Evolutionary conservation across 2,329 filamentous ascomycete genomes (phyloP), one percentile per base, ranked within the genome.

Genomic region (Fusarium sp.): DNA sequence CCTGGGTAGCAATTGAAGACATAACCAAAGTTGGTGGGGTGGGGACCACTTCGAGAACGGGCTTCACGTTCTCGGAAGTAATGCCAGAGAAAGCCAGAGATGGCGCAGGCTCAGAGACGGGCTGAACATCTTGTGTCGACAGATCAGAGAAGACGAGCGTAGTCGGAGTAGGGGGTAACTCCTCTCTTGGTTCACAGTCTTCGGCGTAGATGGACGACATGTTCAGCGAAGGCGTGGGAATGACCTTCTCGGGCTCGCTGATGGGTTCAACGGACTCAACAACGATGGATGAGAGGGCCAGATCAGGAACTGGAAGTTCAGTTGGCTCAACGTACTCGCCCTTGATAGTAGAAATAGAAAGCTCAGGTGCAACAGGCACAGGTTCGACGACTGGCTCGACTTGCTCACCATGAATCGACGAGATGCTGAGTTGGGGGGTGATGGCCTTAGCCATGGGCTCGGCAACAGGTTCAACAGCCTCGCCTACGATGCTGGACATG

Each of bases 81-180:
- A 71, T 72, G n/a, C 50, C 47, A 43, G 68, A 71, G 43, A 72
- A 42, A n/a, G 43, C 54, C 48, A 71, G 60, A 12, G 65, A n/a
- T 25, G 68, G 68, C 7, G 41, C 45, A 18, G 72, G 71, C 56
- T 78, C 78, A 37, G 75, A 66, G 8, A 78, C 58, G 7, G 81
- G 80, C 45, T 81, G 77, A 49, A 84, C 74, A 47, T 81, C 73
- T 54, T 82, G 77, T n/a, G 76, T 73, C 1, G 73, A 68, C 25
- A 83, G 74, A 46, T 48, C 59, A 4, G 82, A 83, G 41, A 81
- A 74, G 12, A 74, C 76, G 47, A 84, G 69, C 21, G 60, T 60
- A 20, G 72, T 53, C 18, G 71, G 72, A 2, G 62, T 60, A 4
- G 59, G 49, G 37, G 74, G 69, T 7, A 75, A 75, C 47, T 79